Conservation (phyloP, 768 basidiomycete genomes). For the Sporobolomyces pararoseus region DNA sequence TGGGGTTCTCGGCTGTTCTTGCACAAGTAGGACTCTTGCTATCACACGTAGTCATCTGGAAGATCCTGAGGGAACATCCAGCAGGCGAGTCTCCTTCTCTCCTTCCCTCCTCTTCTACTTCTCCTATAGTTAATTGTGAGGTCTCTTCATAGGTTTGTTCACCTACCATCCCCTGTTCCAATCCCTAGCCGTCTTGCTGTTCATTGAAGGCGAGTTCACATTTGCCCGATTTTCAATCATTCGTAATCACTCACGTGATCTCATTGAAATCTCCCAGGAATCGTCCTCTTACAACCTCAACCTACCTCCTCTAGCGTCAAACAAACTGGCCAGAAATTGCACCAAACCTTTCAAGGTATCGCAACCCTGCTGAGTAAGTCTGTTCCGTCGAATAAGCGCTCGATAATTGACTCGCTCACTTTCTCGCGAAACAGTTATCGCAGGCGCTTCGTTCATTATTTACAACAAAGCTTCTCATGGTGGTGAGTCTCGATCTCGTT, state of each 20-base stretch:
- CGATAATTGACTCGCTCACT: no score
- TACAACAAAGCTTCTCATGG: constrained; percentile 42
- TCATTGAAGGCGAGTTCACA: constrained; percentile 32
- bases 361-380: constrained; percentile 8
- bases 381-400: no score
- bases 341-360: constrained; percentile 39
- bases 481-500: constrained; percentile 15
- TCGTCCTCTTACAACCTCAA: constrained; percentile 41
- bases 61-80: not conserved
- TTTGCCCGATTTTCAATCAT: not conserved
- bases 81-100: not conserved
- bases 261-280: constrained; percentile 5
- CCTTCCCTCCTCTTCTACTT: not conserved
- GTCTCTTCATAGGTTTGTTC: constrained; percentile 29
- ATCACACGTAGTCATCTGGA: not conserved
- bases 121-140: not conserved
- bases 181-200: constrained; percentile 30
- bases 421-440: constrained; percentile 17
- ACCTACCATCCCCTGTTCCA: constrained; percentile 41
- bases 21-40: constrained; percentile 18
- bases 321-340: constrained; percentile 29
- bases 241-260: no score
- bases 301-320: constrained; percentile 22
- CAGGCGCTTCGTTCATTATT: constrained; percentile 34
- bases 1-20: not conserved